Percentiles rank a stretch among this genome's conserved stretches.
Conservation (phyloP, 2,329 filamentous ascomycete species). For the Fusarium sp. region DNA sequence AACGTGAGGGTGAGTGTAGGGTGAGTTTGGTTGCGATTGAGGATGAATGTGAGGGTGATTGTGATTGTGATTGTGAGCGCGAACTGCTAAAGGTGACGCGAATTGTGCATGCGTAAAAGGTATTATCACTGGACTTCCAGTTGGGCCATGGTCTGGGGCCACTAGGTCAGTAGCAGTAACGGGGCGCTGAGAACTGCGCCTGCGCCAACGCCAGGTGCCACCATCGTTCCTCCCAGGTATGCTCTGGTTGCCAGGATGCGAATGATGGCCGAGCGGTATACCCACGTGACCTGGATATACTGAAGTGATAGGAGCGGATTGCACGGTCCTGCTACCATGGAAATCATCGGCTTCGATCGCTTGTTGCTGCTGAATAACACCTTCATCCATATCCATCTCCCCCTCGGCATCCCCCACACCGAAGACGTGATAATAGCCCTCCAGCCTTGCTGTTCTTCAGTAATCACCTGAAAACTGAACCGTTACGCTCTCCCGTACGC, state of each 20-base stretch:
- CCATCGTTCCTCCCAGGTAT: constrained; percentile 17
- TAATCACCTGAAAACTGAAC: not conserved
- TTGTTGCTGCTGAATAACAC: constrained; percentile 21
- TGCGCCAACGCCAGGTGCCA: constrained; percentile 33
- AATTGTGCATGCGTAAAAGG: constrained; percentile 36
- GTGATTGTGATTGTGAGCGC: constrained; percentile 17
- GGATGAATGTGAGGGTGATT: constrained; percentile 9
- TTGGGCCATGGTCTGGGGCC: constrained; percentile 11
- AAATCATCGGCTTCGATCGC: constrained; percentile 22
- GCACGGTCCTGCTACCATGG: constrained; percentile 9
- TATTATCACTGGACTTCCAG: constrained; percentile 23
- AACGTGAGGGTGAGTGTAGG: constrained; percentile 15
- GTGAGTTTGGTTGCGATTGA: constrained; percentile 4
- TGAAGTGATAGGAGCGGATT: constrained; percentile 8
- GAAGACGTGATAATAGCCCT: constrained; percentile 37
- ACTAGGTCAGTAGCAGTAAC: not conserved
- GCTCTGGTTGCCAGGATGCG: constrained; percentile 5
- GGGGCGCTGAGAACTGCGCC: constrained; percentile 33
- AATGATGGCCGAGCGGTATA: not conserved
- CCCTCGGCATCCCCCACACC: constrained; percentile 22
- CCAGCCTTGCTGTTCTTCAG: constrained; percentile 26
- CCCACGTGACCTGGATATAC: constrained; percentile 33
- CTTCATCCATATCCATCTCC: constrained; percentile 17
- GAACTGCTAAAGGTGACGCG: constrained; percentile 27
- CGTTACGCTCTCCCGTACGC: not conserved